Evolutionary conservation across 306 rosid species (phyloP).

Genomic region (Citrullus amarus): DNA sequence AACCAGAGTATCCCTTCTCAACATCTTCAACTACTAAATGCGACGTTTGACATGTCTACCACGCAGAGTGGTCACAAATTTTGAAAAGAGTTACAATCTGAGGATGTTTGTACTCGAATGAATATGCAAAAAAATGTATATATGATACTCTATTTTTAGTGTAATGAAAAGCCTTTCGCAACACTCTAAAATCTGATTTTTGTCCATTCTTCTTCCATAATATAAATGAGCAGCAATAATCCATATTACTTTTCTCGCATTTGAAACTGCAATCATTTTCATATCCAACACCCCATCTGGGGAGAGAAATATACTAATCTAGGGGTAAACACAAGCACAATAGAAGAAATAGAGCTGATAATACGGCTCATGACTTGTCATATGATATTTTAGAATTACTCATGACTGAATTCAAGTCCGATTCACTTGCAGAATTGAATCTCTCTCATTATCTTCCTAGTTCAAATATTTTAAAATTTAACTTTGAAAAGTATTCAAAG

Average conservation of each 20-base stretch:
- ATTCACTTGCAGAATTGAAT: background rate
- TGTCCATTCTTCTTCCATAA: background rate
- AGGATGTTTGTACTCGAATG: background rate
- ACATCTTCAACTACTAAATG: slow-evolving; percentile 18
- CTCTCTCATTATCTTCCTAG: background rate
- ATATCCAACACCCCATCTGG: background rate
- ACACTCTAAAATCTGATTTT: background rate
- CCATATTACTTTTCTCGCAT: background rate
- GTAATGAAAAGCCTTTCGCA: background rate
- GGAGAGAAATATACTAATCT: background rate
- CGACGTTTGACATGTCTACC: background rate
- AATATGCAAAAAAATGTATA: background rate
- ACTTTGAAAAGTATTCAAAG: background rate
- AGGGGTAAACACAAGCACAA: background rate
- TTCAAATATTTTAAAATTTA: background rate
- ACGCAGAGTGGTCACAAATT: background rate
- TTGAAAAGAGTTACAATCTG: background rate
- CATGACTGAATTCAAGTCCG: background rate
- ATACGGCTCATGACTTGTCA: background rate
- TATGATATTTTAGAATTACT: background rate
- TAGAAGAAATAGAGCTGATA: background rate
- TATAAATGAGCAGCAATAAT: background rate
- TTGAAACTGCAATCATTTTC: background rate
- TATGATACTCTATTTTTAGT: background rate
- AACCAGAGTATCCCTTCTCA: slow-evolving; percentile 23